A percentile compares a stretch with the other conserved stretches of the same genome.
Conservation (phyloP, 177 flowering plant species). For the Vitis hybrid region DNA sequence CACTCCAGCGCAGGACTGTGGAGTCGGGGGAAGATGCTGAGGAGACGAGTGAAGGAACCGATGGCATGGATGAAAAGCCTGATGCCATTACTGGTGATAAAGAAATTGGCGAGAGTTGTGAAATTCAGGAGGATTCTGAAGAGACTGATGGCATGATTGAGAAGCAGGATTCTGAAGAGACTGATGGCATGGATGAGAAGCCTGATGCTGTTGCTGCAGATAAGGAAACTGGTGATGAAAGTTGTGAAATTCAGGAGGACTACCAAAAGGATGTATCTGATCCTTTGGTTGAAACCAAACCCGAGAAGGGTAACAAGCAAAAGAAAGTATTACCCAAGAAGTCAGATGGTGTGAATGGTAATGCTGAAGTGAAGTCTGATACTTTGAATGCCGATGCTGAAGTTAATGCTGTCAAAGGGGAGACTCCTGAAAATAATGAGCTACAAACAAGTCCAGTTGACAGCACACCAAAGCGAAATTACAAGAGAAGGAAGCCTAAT, state of each 20-base stretch:
- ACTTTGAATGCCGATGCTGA: background rate
- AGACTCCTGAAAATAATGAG: background rate
- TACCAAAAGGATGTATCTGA: background rate
- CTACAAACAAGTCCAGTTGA: background rate
- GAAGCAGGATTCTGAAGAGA: constrained; percentile 24
- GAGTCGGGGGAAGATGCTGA: constrained; percentile 25
- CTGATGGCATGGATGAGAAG: constrained; percentile 14
- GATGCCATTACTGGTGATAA: constrained; percentile 9
- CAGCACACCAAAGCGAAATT: background rate
- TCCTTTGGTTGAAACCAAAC: background rate
- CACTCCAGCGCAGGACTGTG: constrained; percentile 41
- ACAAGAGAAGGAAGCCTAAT: constrained; percentile 13
- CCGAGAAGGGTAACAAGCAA: background rate
- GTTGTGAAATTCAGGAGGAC: constrained; percentile 6
- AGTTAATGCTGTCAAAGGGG: background rate
- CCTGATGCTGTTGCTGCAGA: constrained; percentile 8
- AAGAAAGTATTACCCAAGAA: background rate
- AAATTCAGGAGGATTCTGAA: constrained; percentile 4
- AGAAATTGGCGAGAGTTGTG: constrained; percentile 5
- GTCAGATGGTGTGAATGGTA: background rate
- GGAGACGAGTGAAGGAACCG: constrained; percentile 24
- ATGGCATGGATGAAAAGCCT: constrained; percentile 12
- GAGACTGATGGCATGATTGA: constrained; percentile 16
- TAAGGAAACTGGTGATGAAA: background rate
- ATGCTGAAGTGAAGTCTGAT: background rate